phyloP scores from a whole-genome alignment of 2,329 filamentous ascomycete species.

The Sporothrix globosa region DNA sequence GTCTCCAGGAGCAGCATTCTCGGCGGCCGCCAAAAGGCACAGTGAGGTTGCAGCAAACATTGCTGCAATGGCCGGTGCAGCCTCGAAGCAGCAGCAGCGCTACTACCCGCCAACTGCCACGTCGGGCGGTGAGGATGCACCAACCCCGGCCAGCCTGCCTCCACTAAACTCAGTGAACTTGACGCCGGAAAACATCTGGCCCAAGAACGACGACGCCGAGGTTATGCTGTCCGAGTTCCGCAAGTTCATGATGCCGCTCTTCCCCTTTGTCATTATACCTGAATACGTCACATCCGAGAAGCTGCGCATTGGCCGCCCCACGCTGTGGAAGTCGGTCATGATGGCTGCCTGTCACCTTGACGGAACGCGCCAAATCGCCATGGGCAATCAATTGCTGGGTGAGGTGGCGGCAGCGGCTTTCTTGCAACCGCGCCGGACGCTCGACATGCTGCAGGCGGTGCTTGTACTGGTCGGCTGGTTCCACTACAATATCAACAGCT shows the following conservation, averaged over 20 bases:
- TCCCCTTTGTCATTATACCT: conserved; percentile 53
- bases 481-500: conserved; percentile 54
- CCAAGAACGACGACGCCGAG: conserved; percentile 48
- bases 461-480: conserved; percentile 54
- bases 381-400: conserved; percentile 51
- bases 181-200: conserved; percentile 46
- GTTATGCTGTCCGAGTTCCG: conserved; percentile 47
- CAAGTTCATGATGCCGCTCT: conserved; percentile 44
- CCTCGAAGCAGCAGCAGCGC: conserved; percentile 15
- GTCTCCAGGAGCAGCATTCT: background rate
- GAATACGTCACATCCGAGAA: conserved; percentile 44
- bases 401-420: conserved; percentile 49
- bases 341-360: conserved; percentile 50
- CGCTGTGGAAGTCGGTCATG: conserved; percentile 56
- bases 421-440: conserved; percentile 48
- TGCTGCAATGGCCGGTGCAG: background rate
- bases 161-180: background rate
- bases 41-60: background rate
- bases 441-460: conserved; percentile 55
- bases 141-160: conserved; percentile 19
- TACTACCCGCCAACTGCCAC: conserved; percentile 13
- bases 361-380: conserved; percentile 48
- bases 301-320: conserved; percentile 48
- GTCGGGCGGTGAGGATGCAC: background rate
- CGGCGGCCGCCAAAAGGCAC: background rate